Conservation (phyloP, 2,329 filamentous ascomycete species). For the Arthroderma sp. region DNA sequence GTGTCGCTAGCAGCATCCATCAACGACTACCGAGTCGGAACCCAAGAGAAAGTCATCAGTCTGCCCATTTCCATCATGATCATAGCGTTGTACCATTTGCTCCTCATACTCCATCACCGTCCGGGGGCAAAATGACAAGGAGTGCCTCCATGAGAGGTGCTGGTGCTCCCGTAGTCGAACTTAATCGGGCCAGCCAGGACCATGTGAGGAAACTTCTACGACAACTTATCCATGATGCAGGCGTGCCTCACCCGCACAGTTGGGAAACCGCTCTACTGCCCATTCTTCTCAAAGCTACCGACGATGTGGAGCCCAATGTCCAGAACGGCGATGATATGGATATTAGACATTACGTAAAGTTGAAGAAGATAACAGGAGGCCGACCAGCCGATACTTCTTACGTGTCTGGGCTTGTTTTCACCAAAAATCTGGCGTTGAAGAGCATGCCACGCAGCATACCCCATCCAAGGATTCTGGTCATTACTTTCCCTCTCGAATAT, state of each 20-base stretch:
- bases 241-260: constrained; percentile 56
- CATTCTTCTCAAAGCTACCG: constrained; percentile 77
- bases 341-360: constrained; percentile 89
- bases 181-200: constrained; percentile 75
- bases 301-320: constrained; percentile 89
- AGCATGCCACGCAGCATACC: constrained; percentile 82
- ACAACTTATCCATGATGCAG: constrained; percentile 67
- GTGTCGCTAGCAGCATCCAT: constrained; percentile 64
- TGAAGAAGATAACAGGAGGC: constrained; percentile 91
- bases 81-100: constrained; percentile 25
- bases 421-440: constrained; percentile 90
- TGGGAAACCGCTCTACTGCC: constrained; percentile 90
- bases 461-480: constrained; percentile 76
- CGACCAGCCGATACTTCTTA: constrained; percentile 88
- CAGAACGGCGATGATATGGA: constrained; percentile 89
- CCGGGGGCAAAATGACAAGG: constrained; percentile 45
- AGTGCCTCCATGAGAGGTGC: constrained; percentile 72
- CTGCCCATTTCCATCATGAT: constrained; percentile 17
- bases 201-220: constrained; percentile 77
- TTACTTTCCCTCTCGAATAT: constrained; percentile 93
- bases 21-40: constrained; percentile 58
- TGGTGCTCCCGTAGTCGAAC: constrained; percentile 61
- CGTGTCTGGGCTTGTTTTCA: constrained; percentile 91
- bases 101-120: constrained; percentile 31
- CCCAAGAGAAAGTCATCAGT: constrained; percentile 43